Evolutionary conservation across 2,329 filamentous ascomycete species (phyloP).

Genomic region (Phyllachora maydis): DNA sequence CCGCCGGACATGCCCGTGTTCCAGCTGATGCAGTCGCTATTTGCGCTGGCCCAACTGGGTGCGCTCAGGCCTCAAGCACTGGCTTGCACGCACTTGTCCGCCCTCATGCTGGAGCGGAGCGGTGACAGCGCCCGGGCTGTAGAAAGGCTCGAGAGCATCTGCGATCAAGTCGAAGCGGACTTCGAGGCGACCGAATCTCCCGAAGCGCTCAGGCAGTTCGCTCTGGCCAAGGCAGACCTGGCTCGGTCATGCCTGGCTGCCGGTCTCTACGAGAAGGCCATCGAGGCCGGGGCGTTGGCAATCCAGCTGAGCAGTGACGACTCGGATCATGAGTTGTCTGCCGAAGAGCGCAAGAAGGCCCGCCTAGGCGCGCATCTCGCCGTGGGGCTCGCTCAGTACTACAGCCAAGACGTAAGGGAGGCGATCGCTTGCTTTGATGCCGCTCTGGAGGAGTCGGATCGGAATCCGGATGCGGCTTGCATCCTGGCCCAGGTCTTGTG

Average conservation of each 20-base stretch:
- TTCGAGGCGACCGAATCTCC: constrained; percentile 72
- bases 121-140: constrained; percentile 46
- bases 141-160: constrained; percentile 27
- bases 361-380: constrained; percentile 74
- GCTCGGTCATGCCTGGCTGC: constrained; percentile 63
- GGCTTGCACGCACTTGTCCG: constrained; percentile 54
- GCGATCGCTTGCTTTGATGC: constrained; percentile 64
- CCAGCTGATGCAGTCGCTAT: constrained; percentile 66
- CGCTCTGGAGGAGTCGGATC: constrained; percentile 56
- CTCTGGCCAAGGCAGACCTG: constrained; percentile 69
- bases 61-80: constrained; percentile 51
- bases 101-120: constrained; percentile 65
- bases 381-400: constrained; percentile 66
- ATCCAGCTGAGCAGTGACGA: constrained; percentile 60
- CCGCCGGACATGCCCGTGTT: constrained; percentile 27
- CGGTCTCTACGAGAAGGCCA: constrained; percentile 42
- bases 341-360: constrained; percentile 44
- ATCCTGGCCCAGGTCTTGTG: constrained; percentile 81
- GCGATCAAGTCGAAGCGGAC: constrained; percentile 46
- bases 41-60: constrained; percentile 67
- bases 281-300: constrained; percentile 63
- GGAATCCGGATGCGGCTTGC: constrained; percentile 68
- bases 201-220: constrained; percentile 52
- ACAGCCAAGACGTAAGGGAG: constrained; percentile 38
- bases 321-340: constrained; percentile 41